These are phyloP conservation scores for Mycena pura DNA, from an alignment of 768 basidiomycete genomes.

Conservation along the genomic window DNA sequence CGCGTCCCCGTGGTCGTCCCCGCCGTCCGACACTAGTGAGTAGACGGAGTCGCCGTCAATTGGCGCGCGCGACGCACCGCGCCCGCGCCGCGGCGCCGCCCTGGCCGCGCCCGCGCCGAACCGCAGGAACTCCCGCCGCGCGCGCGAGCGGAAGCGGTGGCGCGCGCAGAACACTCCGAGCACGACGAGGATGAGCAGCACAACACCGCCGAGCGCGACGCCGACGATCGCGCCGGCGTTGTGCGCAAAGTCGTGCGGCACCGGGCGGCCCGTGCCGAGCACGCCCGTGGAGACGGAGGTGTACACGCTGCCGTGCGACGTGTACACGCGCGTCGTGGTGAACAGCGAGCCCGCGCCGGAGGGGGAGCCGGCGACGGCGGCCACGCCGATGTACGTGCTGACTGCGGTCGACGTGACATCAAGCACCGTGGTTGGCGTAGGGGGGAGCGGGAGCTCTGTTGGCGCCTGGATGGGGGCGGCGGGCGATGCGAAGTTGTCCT, in stretches of 20 bases:
- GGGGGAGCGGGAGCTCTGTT: background rate
- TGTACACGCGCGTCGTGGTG: constrained; percentile 6
- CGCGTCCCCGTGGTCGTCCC: background rate
- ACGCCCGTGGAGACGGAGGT: constrained; percentile 4
- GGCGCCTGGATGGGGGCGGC: background rate
- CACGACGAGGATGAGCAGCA: background rate
- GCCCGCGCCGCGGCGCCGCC: background rate
- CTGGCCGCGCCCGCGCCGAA: background rate
- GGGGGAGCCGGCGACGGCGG: background rate
- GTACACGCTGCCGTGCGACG: background rate
- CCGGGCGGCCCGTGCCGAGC: background rate
- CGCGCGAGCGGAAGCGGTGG: background rate
- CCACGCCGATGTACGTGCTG: background rate
- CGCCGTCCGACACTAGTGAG: background rate
- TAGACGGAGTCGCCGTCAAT: background rate
- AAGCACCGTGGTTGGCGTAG: background rate
- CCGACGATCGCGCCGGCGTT: constrained; percentile 5
- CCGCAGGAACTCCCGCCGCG: background rate
- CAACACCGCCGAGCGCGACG: background rate
- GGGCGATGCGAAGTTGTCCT: background rate
- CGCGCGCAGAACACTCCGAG: background rate
- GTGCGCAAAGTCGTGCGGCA: background rate
- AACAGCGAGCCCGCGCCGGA: background rate
- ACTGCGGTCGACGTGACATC: background rate
- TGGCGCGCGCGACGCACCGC: background rate